A percentile compares a stretch with the other conserved stretches of the same genome.
Conservation (phyloP, 257 asterid species). For the Petunia axillaris region DNA sequence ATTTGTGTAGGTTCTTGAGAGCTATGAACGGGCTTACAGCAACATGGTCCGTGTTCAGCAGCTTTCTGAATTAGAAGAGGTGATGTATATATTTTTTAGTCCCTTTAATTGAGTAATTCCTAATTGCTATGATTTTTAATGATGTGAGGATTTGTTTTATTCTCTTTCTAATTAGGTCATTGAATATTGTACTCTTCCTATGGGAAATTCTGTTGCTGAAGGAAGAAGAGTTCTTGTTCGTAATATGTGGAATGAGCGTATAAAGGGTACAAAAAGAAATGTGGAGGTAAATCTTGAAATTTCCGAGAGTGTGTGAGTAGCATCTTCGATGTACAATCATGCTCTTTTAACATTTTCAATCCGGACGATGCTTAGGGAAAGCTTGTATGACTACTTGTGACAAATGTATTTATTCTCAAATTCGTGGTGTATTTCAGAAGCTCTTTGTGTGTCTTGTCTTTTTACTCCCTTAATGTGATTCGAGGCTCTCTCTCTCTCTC, state of each 20-base stretch:
- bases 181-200: slow-evolving; percentile 92
- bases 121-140: background rate
- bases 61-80: slow-evolving; percentile 97
- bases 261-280: slow-evolving; percentile 91
- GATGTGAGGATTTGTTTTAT: slow-evolving; percentile 21
- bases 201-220: slow-evolving; percentile 82
- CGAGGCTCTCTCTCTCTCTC: background rate
- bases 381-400: slow-evolving; percentile 4
- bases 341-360: background rate
- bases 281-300: slow-evolving; percentile 71
- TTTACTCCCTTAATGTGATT: slow-evolving; percentile 19
- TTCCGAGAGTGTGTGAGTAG: slow-evolving; percentile 14
- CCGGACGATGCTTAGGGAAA: slow-evolving; percentile 2
- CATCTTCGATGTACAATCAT: slow-evolving; percentile 7
- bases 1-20: slow-evolving; percentile 81
- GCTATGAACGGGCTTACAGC: slow-evolving; percentile 98
- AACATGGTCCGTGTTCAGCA: slow-evolving; percentile 99
- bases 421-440: background rate
- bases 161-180: slow-evolving; percentile 64
- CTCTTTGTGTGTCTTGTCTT: background rate
- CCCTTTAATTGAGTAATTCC: slow-evolving; percentile 8
- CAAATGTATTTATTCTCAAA: slow-evolving; percentile 12
- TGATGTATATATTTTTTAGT: slow-evolving; percentile 24
- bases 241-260: slow-evolving; percentile 98
- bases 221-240: slow-evolving; percentile 88